Base-by-base conservation (phyloP, 352 stramenopile genomes). In the Pythium diclinum region DNA sequence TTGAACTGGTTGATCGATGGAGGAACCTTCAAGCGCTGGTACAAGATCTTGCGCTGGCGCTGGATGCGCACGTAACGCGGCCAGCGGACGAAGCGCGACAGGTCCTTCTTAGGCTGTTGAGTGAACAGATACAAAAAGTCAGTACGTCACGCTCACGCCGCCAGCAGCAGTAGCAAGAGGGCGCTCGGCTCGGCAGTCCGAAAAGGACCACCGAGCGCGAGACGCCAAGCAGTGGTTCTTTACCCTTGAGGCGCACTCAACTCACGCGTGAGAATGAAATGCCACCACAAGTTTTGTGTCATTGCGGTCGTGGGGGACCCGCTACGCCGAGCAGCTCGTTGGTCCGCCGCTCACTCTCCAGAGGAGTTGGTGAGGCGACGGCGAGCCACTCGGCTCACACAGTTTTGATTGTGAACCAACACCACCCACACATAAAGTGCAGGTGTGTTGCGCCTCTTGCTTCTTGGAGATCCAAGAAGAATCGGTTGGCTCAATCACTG, bases 1-100 rank as follows among this genome's bases (percentile, higher is more conserved):
- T 85, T 95, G 88, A 99, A 99, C 85, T 99, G 97, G 85, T 99
- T 99, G 76, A 99, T 92, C 76, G 94, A 94, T 64, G 97, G 97
- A 61, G 97, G 98, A 51, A 99, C 96, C 85, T 99, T 99, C 32
- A 99, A 83, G 72, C 98, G 96, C 79, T 99, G 94, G 82, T 98
- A 97, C 63, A 99, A 79, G 56, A 99, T 94, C 79, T 99, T 98
- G 73, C 96, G 92, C 86, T 99, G 97, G 76, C 98, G 94, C 88
- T 99, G 98, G 67, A 99, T 87, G 65, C 97, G 92, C 59, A 99
- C 96, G 82, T 99, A 99, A 75, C 94, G 88, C 58, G 98, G 97
- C 98, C 97, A 99, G 71, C 96, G 96, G 33, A 99, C 97, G 74
- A 99, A 99, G 67, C 98, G 92, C 64, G 88, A 97, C 65, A 99